Conservation (phyloP, 2,329 filamentous ascomycete genomes). For the Hypoxylon sp. region DNA sequence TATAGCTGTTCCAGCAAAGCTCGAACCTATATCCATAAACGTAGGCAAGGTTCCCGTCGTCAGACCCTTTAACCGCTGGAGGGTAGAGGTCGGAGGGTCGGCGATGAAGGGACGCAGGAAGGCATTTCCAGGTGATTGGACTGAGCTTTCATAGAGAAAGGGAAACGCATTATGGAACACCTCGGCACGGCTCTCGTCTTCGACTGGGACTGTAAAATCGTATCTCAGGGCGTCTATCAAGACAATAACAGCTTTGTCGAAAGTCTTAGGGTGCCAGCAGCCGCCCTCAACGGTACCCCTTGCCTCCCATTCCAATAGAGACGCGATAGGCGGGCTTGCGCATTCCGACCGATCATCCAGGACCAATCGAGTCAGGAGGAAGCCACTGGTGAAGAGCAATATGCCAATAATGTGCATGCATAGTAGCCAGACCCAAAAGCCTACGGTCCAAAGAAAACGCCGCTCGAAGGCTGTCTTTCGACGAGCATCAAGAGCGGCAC, state of each 20-base stretch:
- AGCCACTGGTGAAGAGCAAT: slow-evolving; percentile 92
- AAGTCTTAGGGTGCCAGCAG: slow-evolving; percentile 96
- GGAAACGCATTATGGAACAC: slow-evolving; percentile 89
- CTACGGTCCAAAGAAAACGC: slow-evolving; percentile 65
- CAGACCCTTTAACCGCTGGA: slow-evolving; percentile 90
- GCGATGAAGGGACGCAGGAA: slow-evolving; percentile 95
- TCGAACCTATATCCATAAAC: slow-evolving; percentile 92
- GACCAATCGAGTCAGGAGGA: slow-evolving; percentile 86
- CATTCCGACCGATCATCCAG: slow-evolving; percentile 80
- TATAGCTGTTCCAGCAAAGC: slow-evolving; percentile 93
- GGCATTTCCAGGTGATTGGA: slow-evolving; percentile 77
- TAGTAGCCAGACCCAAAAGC: slow-evolving; percentile 75
- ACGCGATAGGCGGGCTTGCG: slow-evolving; percentile 70
- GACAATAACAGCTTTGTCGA: slow-evolving; percentile 89
- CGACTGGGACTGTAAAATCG: slow-evolving; percentile 90
- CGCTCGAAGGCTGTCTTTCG: slow-evolving; percentile 60
- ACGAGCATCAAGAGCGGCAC: slow-evolving; percentile 56
- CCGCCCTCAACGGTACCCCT: slow-evolving; percentile 64
- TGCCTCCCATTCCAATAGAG: slow-evolving; percentile 52
- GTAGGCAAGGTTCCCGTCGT: slow-evolving; percentile 95
- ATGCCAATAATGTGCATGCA: slow-evolving; percentile 81
- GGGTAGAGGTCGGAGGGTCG: slow-evolving; percentile 91
- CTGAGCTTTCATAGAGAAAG: slow-evolving; percentile 83
- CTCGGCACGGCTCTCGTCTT: slow-evolving; percentile 58
- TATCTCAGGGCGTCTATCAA: slow-evolving; percentile 94